Base-by-base conservation (phyloP, 2,329 filamentous ascomycete species). In the Ophiognomonia clavigignenti-juglandacearum region DNA sequence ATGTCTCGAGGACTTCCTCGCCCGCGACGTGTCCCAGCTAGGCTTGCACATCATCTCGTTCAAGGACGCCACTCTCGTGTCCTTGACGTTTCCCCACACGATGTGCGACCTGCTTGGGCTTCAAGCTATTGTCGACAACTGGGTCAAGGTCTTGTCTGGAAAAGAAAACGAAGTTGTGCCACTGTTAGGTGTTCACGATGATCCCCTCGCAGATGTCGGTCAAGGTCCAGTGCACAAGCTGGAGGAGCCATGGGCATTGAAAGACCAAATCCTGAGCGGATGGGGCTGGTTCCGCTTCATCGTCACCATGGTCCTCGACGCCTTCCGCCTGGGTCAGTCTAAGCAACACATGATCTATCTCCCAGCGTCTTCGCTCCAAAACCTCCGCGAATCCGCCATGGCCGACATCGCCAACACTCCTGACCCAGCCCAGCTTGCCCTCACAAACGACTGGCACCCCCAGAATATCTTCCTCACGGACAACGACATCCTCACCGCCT, bases 1-100 rank as follows among this genome's bases (percentile, higher is more conserved):
- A 10, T 61, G 53, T 3, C 51, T 72, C 0, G 56, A 63, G 1
- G 71, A 75, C 45, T 72, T 68, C 49, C 39, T 73, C 11, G 55
- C 58, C 36, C 51, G 56, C 4, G 73, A 77, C 54, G 58, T 54
- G 16, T 74, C 74, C 1, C 69, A 72, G 54, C 55, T 79, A 4
- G 64, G 65, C 4, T 58, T 79, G 4, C 71, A 75, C 50, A 61
- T 78, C 35, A 66, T 69, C 4, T 66, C 67, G 0, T 79, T 80
- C 54, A 56, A 54, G 3, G 70, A 80, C 47, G 70, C 71, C 0
- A 80, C 76, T 0, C 56, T 79, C 0, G 60, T 80, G 2, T 63
- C 64, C 0, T 51, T 79, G 1, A 60, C 61, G 2, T 75, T 66
- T 60, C 67, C 70, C 2, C 77, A 80, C 55, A 68, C 67, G 0